These are phyloP conservation scores for Candida nemodendra DNA, from an alignment of 805 yeast species.

Conservation along the genomic window DNA sequence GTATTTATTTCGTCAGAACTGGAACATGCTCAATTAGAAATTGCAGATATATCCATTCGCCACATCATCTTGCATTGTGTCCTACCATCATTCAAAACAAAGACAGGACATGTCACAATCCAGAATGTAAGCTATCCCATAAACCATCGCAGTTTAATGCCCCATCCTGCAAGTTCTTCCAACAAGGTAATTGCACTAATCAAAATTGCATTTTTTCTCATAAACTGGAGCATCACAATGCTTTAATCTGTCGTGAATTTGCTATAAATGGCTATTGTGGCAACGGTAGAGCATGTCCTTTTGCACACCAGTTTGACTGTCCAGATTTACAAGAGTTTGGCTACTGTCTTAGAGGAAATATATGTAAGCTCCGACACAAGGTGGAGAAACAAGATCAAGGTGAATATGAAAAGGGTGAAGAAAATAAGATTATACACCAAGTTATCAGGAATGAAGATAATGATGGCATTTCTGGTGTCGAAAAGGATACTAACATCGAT, in stretches of 20 bases:
- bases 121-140: conserved; percentile 57
- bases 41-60: conserved; percentile 57
- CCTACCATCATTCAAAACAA: conserved; percentile 37
- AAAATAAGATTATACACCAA: conserved; percentile 6
- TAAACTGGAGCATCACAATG: conserved; percentile 39
- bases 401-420: not conserved
- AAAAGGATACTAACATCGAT: conserved; percentile 18
- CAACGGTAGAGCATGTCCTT: conserved; percentile 55
- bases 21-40: conserved; percentile 50
- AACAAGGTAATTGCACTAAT: conserved; percentile 47
- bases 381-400: conserved; percentile 16
- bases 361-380: conserved; percentile 54
- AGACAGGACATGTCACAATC: conserved; percentile 45
- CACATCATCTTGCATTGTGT: conserved; percentile 54
- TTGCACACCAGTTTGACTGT: conserved; percentile 59
- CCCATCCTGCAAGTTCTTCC: conserved; percentile 54
- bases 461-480: conserved; percentile 26
- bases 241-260: conserved; percentile 58
- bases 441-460: conserved; percentile 31
- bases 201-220: conserved; percentile 51
- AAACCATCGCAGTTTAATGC: conserved; percentile 57
- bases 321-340: conserved; percentile 71
- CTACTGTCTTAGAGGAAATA: conserved; percentile 49
- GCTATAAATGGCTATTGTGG: conserved; percentile 69
- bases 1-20: conserved; percentile 35